These are phyloP conservation scores for Marchantia paleacea DNA, from an alignment of 225 moss, liverwort and hornwort genomes.

Conservation along the genomic window DNA sequence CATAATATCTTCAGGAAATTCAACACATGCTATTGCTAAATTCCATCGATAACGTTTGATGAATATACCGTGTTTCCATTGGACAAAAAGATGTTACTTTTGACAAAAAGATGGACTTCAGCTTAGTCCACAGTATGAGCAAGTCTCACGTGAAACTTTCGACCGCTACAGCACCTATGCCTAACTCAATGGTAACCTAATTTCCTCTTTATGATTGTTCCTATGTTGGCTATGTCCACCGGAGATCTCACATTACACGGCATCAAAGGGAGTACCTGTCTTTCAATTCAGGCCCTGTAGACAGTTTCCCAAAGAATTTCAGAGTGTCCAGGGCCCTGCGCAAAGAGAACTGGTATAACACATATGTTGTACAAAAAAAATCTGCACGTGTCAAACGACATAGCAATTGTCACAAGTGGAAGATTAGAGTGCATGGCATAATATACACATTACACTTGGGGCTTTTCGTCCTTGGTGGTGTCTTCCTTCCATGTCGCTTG, in stretches of 20 bases:
- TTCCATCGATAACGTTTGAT: neutral
- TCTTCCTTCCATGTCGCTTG: constrained; percentile 90
- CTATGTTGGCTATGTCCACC: constrained; percentile 13
- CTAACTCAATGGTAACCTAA: constrained; percentile 13
- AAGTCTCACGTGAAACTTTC: neutral
- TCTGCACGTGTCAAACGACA: neutral
- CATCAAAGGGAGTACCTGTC: constrained; percentile 15
- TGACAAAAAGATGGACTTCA: constrained; percentile 14
- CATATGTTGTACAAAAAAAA: constrained; percentile 9
- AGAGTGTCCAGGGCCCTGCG: neutral
- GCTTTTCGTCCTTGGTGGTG: constrained; percentile 26
- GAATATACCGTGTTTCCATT: neutral
- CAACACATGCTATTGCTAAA: neutral
- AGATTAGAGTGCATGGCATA: neutral
- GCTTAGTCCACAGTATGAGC: neutral
- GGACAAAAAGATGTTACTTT: neutral
- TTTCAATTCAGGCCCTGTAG: neutral
- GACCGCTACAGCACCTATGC: constrained; percentile 18
- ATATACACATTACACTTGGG: constrained; percentile 15
- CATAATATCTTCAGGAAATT: too few relatives aligned
- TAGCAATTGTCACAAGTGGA: neutral
- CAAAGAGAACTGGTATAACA: neutral
- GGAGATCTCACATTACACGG: neutral
- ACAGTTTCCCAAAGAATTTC: constrained; percentile 13
- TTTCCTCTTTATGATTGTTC: neutral